Conservation (phyloP, 768 basidiomycete species). For the Kondoa subrosea region DNA sequence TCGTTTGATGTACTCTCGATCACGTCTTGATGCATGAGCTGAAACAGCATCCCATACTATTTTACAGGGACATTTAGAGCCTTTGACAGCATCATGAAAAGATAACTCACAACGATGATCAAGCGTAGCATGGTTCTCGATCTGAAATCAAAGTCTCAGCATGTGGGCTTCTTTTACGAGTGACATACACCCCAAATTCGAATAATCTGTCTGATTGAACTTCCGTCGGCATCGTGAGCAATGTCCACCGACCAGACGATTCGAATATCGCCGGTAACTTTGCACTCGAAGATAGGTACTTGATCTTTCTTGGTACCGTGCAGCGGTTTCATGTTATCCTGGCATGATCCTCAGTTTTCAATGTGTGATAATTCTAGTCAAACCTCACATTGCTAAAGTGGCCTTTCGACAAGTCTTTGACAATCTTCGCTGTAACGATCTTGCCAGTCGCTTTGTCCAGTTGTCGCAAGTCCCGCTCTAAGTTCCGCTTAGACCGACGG, state of each 20-base stretch:
- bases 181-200: not conserved
- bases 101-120: not conserved
- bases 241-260: not conserved
- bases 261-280: not conserved
- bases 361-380: not conserved
- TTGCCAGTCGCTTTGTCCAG: not conserved
- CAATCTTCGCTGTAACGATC: not conserved
- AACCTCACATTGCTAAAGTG: not conserved
- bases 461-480: not conserved
- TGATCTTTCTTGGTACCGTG: not conserved
- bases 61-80: not conserved
- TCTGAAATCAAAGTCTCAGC: not conserved
- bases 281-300: not conserved
- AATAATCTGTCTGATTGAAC: not conserved
- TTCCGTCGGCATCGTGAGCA: not conserved
- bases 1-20: not conserved
- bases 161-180: not conserved
- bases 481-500: not conserved
- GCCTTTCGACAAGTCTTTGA: not conserved
- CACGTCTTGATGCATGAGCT: not conserved
- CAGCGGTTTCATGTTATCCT: not conserved
- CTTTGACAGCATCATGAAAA: not conserved
- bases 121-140: not conserved
- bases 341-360: not conserved
- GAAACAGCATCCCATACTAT: not conserved